These are phyloP conservation scores for Aquilaria malaccensis DNA, from an alignment of 345 rosid genomes.

Conservation along the genomic window DNA sequence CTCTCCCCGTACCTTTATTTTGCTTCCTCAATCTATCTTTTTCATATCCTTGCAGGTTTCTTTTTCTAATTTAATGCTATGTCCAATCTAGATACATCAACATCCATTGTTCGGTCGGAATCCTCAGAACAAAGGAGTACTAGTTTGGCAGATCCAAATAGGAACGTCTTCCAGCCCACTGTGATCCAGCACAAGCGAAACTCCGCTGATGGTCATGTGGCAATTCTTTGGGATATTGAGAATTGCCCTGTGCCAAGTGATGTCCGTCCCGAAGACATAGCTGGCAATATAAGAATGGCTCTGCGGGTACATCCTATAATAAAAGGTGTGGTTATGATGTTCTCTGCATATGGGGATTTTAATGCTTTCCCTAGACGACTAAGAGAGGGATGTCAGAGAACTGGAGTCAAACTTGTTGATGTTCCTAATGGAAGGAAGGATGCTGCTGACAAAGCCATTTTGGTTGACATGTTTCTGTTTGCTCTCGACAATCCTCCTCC, in stretches of 20 bases:
- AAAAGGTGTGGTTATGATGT: conserved; percentile 61
- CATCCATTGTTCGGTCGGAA: conserved; percentile 19
- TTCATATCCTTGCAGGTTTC: conserved; percentile 10
- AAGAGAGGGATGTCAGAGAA: conserved; percentile 97
- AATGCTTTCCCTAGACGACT: conserved; percentile 86
- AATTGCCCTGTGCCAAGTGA: conserved; percentile 91
- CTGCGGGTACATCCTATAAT: conserved; percentile 76
- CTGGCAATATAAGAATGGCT: conserved; percentile 88
- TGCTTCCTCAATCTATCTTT: background rate
- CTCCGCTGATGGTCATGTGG: conserved; percentile 57
- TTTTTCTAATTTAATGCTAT: conserved; percentile 16
- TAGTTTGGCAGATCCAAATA: conserved; percentile 24
- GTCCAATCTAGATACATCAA: conserved; percentile 24
- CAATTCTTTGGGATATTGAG: conserved; percentile 95
- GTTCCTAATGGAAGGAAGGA: conserved; percentile 98
- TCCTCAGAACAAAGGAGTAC: conserved; percentile 23
- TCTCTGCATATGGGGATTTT: conserved; percentile 97
- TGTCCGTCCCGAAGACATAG: conserved; percentile 91
- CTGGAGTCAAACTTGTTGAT: conserved; percentile 89
- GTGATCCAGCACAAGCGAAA: conserved; percentile 24
- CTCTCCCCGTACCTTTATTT: background rate
- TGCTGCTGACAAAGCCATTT: conserved; percentile 94
- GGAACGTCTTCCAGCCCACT: conserved; percentile 24
- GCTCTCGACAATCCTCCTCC: conserved; percentile 89
- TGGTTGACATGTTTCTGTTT: conserved; percentile 94